Percentiles rank a stretch among this genome's conserved stretches.
These are phyloP conservation scores for Ophiocordyceps camponoti-saundersi DNA, from an alignment of 2,329 filamentous ascomycete genomes.

Conservation along the genomic window DNA sequence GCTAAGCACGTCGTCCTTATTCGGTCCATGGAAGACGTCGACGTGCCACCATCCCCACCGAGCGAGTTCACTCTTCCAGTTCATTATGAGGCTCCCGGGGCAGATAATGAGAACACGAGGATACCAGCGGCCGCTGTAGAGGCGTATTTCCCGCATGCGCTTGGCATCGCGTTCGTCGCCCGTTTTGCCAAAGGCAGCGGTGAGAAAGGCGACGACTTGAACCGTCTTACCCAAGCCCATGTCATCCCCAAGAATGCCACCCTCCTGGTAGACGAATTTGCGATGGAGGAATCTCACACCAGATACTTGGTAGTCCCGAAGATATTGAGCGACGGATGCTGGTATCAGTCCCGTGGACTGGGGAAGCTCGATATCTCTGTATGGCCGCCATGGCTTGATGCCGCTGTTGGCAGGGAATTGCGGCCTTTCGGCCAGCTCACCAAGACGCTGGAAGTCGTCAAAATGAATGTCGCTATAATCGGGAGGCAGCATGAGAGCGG, in stretches of 20 bases:
- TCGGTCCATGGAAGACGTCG: conserved; percentile 58
- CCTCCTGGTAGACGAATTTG: conserved; percentile 79
- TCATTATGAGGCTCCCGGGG: conserved; percentile 72
- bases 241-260: conserved; percentile 83
- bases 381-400: conserved; percentile 48
- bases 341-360: conserved; percentile 71
- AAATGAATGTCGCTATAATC: conserved; percentile 61
- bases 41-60: conserved; percentile 95
- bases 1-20: conserved; percentile 52
- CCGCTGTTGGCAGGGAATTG: conserved; percentile 37
- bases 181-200: conserved; percentile 85
- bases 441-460: conserved; percentile 21
- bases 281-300: conserved; percentile 76
- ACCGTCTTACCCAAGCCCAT: conserved; percentile 98
- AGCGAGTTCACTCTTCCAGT: conserved; percentile 75
- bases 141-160: conserved; percentile 72
- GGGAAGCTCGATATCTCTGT: conserved; percentile 58
- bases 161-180: conserved; percentile 74
- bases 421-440: conserved; percentile 47
- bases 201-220: conserved; percentile 84
- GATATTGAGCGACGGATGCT: conserved; percentile 74
- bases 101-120: conserved; percentile 65
- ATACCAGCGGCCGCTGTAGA: conserved; percentile 53
- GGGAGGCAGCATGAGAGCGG: conserved; percentile 61
- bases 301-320: conserved; percentile 80